Evolutionary conservation across 179 eudicot genomes (phyloP).

Genomic region (Kewa caespitosa): DNA sequence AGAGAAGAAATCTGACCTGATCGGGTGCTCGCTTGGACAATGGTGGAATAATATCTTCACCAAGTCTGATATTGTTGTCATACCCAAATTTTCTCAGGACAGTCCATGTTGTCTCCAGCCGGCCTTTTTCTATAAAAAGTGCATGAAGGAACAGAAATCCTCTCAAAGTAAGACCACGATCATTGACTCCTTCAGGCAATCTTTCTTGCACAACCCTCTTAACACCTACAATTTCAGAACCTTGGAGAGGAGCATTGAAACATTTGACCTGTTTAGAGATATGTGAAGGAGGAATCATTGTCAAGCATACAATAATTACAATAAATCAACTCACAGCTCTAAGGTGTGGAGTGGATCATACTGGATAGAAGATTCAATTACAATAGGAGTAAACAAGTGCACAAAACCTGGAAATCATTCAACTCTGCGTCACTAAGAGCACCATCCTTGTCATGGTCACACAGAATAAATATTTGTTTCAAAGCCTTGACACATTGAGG

Average conservation of each 20-base stretch:
- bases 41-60: slow-evolving; percentile 68
- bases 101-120: slow-evolving; percentile 94
- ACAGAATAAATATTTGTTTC: slow-evolving; percentile 88
- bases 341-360: not conserved
- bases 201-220: slow-evolving; percentile 97
- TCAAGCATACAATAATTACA: too few species aligned
- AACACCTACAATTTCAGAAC: slow-evolving; percentile 86
- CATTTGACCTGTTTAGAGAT: slow-evolving; percentile 67
- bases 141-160: slow-evolving; percentile 93
- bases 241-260: slow-evolving; percentile 92
- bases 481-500: slow-evolving; percentile 92
- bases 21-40: slow-evolving; percentile 76
- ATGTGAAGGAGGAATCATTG: not conserved
- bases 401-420: slow-evolving; percentile 92
- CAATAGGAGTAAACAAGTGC: not conserved
- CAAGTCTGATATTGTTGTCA: slow-evolving; percentile 77
- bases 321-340: too few species aligned
- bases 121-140: slow-evolving; percentile 90
- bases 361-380: not conserved
- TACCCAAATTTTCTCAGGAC: slow-evolving; percentile 92
- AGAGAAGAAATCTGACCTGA: slow-evolving; percentile 49
- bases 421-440: slow-evolving; percentile 91
- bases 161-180: slow-evolving; percentile 79
- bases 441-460: slow-evolving; percentile 94
- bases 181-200: slow-evolving; percentile 82